Conservation (phyloP, 345 rosid genomes). For the Cardamine resedifolia region DNA sequence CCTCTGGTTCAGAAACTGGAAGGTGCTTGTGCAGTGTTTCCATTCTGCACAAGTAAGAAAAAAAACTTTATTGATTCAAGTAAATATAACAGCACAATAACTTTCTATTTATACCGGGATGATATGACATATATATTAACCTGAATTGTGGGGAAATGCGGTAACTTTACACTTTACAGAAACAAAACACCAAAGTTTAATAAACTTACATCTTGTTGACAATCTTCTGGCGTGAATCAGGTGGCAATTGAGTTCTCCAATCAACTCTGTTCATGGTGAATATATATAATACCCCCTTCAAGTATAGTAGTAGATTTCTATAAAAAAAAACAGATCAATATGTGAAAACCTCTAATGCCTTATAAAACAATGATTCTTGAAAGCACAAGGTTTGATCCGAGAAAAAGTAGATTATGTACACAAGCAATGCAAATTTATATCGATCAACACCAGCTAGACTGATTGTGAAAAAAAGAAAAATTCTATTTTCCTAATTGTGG, state of each 20-base stretch:
- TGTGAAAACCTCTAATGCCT: not conserved
- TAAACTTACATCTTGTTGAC: conserved; percentile 57
- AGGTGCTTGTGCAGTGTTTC: conserved; percentile 55
- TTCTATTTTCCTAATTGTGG: not conserved
- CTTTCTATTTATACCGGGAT: not conserved
- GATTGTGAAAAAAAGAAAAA: too few relatives aligned
- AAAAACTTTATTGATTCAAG: not conserved
- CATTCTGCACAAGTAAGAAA: conserved; percentile 38
- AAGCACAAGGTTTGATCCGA: too few relatives aligned
- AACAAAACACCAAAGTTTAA: not conserved
- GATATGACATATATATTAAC: not conserved
- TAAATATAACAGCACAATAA: not conserved
- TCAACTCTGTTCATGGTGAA: conserved; percentile 47
- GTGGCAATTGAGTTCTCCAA: conserved; percentile 58
- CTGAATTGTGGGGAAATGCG: not conserved
- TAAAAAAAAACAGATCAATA: too few relatives aligned
- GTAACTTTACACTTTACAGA: not conserved
- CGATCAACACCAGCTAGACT: not conserved
- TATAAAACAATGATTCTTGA: not conserved
- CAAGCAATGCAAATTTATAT: not conserved
- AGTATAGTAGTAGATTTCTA: not conserved
- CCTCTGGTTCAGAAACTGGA: conserved; percentile 60
- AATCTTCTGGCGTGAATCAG: conserved; percentile 56
- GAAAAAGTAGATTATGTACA: not conserved
- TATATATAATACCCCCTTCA: not conserved